Conservation (phyloP, 73 alveolate genomes). For the Tetrahymena elliotti region DNA sequence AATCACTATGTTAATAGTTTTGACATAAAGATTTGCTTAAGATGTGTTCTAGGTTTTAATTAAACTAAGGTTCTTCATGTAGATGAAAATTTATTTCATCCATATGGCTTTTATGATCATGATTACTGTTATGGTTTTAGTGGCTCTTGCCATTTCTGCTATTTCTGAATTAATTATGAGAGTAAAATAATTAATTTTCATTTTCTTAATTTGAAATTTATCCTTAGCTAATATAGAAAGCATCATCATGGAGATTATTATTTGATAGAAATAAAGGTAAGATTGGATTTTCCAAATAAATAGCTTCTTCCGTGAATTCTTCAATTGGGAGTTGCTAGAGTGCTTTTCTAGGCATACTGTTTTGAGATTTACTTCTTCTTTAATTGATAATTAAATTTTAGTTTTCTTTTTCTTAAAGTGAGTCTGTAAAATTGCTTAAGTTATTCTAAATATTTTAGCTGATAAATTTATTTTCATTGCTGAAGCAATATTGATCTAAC, state of each 20-base stretch:
- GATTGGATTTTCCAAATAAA: neutral
- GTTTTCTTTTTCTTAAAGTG: neutral
- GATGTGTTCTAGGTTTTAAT: neutral
- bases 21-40: neutral
- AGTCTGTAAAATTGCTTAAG: neutral
- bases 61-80: neutral
- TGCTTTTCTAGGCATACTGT: neutral
- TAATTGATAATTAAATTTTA: neutral
- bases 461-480: neutral
- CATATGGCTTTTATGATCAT: neutral
- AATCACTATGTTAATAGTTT: neutral
- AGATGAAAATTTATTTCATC: neutral
- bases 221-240: neutral
- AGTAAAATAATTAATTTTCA: neutral
- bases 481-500: neutral
- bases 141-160: neutral
- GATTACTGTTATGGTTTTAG: neutral
- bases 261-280: neutral
- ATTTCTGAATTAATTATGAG: neutral
- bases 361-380: neutral
- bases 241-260: neutral
- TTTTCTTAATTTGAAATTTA: neutral
- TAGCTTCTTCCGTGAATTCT: neutral
- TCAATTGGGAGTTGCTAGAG: neutral
- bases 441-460: neutral